These are phyloP conservation scores for Talaromyces sp. DNA, from an alignment of 2,329 filamentous ascomycete species.

Conservation along the genomic window DNA sequence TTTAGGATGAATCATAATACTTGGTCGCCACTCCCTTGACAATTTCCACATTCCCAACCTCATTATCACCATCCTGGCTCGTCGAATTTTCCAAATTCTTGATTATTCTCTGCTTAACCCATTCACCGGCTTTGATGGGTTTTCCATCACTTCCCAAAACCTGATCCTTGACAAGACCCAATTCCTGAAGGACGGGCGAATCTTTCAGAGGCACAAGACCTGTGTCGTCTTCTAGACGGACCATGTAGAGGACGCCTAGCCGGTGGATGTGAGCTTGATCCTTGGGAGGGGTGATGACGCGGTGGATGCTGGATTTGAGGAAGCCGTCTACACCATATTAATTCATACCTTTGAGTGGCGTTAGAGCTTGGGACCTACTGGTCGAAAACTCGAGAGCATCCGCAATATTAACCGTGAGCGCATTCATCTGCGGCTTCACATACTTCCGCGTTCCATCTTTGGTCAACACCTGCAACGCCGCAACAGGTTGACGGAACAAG, in stretches of 20 bases:
- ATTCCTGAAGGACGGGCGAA: slow-evolving; percentile 30
- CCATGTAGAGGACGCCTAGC: slow-evolving; percentile 48
- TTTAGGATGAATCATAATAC: neutral
- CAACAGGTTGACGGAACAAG: slow-evolving; percentile 59
- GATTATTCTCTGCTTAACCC: slow-evolving; percentile 27
- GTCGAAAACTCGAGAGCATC: slow-evolving; percentile 52
- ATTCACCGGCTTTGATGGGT: slow-evolving; percentile 28
- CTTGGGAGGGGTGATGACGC: slow-evolving; percentile 49
- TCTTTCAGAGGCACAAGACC: slow-evolving; percentile 19
- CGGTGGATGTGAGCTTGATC: slow-evolving; percentile 50
- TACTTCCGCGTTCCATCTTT: slow-evolving; percentile 52
- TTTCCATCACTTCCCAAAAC: slow-evolving; percentile 24
- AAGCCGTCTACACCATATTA: slow-evolving; percentile 38
- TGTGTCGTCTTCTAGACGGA: slow-evolving; percentile 31
- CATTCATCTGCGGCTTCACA: slow-evolving; percentile 51
- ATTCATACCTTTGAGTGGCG: too few relatives aligned
- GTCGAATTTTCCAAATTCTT: slow-evolving; percentile 24
- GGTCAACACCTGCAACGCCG: slow-evolving; percentile 57
- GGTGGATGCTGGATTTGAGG: slow-evolving; percentile 51
- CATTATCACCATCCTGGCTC: neutral
- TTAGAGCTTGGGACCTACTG: slow-evolving; percentile 35
- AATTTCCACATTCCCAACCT: neutral
- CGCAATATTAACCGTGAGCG: slow-evolving; percentile 53
- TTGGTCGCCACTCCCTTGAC: neutral
- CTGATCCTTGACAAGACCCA: slow-evolving; percentile 19